Evolutionary conservation across 306 rosid species (phyloP).

Genomic region (Cucumis melo): DNA sequence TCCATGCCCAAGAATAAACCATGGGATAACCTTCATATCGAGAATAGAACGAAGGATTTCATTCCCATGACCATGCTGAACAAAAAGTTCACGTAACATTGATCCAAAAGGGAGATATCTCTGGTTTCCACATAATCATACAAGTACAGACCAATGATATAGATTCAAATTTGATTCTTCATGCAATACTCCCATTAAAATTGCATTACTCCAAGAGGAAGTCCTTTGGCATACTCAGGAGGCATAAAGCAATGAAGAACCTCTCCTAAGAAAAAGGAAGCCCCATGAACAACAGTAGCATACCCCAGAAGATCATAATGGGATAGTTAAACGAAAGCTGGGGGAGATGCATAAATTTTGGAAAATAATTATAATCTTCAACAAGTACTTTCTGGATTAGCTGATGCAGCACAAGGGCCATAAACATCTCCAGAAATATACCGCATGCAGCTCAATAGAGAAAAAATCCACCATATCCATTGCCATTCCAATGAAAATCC

Average conservation of each 20-base stretch:
- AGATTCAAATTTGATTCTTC: constrained; percentile 27
- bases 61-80: constrained; percentile 38
- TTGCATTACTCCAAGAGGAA: constrained; percentile 17
- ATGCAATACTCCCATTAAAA: constrained; percentile 22
- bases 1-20: constrained; percentile 40
- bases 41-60: constrained; percentile 35
- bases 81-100: constrained; percentile 21
- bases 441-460: constrained; percentile 2
- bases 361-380: constrained; percentile 1
- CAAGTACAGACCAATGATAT: constrained; percentile 21
- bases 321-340: not conserved
- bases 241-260: constrained; percentile 28
- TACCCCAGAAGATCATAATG: constrained; percentile 7
- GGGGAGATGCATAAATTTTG: not conserved
- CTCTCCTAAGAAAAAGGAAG: constrained; percentile 14
- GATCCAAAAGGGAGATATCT: constrained; percentile 30
- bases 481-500: not conserved
- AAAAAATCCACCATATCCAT: not conserved
- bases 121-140: constrained; percentile 28
- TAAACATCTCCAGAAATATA: constrained; percentile 2
- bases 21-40: constrained; percentile 30
- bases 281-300: constrained; percentile 21
- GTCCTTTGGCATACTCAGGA: constrained; percentile 21
- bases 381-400: constrained; percentile 1
- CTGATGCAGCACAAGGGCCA: constrained; percentile 4